Conservation (phyloP, 192 early-diverging fungal species). For the Coemansia erecta region DNA sequence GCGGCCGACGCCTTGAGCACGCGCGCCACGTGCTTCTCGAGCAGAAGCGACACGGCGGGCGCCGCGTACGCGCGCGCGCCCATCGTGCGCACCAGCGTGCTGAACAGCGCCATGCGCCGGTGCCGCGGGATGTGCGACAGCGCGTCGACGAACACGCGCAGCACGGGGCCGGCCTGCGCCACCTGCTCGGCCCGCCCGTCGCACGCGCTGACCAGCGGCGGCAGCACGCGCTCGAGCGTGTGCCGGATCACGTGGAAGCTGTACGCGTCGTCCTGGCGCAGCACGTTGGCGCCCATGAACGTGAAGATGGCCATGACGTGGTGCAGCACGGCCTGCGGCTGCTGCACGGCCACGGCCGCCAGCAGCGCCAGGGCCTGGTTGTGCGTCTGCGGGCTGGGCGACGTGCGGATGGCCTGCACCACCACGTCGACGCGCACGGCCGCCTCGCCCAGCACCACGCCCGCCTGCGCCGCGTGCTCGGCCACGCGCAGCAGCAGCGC, state of each 20-base stretch:
- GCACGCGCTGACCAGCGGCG: conserved; percentile 57
- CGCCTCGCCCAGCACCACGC: conserved; percentile 48
- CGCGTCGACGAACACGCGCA: conserved; percentile 90
- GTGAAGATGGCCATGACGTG: conserved; percentile 97
- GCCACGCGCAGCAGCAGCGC: conserved; percentile 61
- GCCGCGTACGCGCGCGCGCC: conserved; percentile 74
- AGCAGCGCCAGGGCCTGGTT: conserved; percentile 84
- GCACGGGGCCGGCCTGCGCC: conserved; percentile 66
- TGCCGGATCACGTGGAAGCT: conserved; percentile 92
- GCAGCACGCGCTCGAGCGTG: conserved; percentile 83
- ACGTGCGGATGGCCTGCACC: conserved; percentile 83
- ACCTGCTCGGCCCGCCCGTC: conserved; percentile 17
- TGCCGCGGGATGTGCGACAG: conserved; percentile 90
- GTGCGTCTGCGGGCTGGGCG: conserved; percentile 93
- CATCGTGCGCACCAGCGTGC: conserved; percentile 74
- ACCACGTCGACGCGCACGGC: conserved; percentile 80
- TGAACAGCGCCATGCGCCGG: conserved; percentile 84
- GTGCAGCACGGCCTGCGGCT: conserved; percentile 81
- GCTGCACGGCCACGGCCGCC: conserved; percentile 77
- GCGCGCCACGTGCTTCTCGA: conserved; percentile 67
- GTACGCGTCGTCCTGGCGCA: conserved; percentile 96
- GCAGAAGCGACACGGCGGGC: conserved; percentile 66
- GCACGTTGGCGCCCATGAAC: conserved; percentile 93
- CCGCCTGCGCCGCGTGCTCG: conserved; percentile 25
- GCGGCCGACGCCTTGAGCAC: conserved; percentile 38